Evolutionary conservation across 1,284 basidiomycete genomes (phyloP), one percentile per base, ranked within the genome.

Genomic region (Fistulinella staudtii): DNA sequence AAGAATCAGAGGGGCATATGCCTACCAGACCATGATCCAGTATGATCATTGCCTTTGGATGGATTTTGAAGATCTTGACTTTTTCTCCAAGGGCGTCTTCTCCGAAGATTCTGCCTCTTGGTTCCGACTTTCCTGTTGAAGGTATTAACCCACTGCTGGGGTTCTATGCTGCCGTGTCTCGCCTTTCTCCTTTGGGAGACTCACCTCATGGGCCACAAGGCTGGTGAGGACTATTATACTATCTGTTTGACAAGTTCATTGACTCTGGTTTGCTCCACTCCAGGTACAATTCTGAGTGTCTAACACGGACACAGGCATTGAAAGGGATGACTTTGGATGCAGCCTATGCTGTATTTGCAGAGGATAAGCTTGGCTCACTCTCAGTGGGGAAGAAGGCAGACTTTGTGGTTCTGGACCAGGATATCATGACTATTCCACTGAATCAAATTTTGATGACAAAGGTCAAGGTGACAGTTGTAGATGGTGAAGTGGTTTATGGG

Each of bases 71-170:
- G 6, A 23, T 31, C 24, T 20, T 9, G 39, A 22, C 29, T 28
- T 8, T 36, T 11, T 21, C 20, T 33, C 25, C 39, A 43, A 52
- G 53, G 30, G 45, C 43, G 7, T 83, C 83, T 18, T 66, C 60
- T 10, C 70, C 72, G 14, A 67, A 73, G 2, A 72, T 82, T 10
- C 74, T 93, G 3, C 82, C 89, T 0, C 72, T 95, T 0, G 93
- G 93, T 9, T 91, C 89, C 3, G 93, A 96, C 64, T 95, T 95
- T 65, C 93, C 93, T 1, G 84, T 97, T 2, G 92, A 94, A 64
- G 74, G 76, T 14, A 83, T 89, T 42, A 86, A 89, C 53, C 89
- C 89, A 1, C 66, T 90, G 10, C 64, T 84, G 3, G 90, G 90
- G 2, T 93, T 95, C 66, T 93, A 93, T 58, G 89, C 93, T 3